phyloP scores from a whole-genome alignment of 352 stramenopile genomes.

The Labyrinthula sp. region DNA sequence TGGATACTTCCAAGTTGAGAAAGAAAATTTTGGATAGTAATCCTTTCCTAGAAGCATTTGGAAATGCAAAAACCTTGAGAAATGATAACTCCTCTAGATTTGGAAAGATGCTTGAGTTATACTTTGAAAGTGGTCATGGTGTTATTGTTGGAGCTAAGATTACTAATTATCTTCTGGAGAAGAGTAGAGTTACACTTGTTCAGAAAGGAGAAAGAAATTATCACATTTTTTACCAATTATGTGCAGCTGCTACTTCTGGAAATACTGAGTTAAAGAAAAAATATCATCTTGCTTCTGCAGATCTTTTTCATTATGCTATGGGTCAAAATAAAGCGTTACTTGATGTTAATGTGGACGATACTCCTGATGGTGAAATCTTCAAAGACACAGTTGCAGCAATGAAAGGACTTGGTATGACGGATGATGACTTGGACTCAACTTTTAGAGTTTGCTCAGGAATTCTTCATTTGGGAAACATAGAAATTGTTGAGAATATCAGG shows the following conservation, averaged over 20 bases:
- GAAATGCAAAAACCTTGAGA: conserved; percentile 59
- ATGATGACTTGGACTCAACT: conserved; percentile 49
- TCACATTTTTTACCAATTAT: conserved; percentile 78
- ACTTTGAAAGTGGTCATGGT: conserved; percentile 42
- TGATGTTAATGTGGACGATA: conserved; percentile 37
- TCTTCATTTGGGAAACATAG: conserved; percentile 55
- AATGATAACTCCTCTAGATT: conserved; percentile 57
- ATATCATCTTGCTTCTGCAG: too few species aligned
- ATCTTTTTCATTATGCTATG: conserved; percentile 46
- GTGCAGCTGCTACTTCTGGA: conserved; percentile 37
- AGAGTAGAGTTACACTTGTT: conserved; percentile 71
- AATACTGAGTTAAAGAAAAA: conserved; percentile 8
- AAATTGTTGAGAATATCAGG: conserved; percentile 42
- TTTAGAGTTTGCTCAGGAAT: conserved; percentile 54
- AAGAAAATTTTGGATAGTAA: conserved; percentile 63
- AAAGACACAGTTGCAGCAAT: conserved; percentile 47
- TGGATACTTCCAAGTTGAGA: not conserved
- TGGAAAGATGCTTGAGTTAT: conserved; percentile 51
- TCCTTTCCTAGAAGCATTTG: conserved; percentile 71
- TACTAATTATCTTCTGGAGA: conserved; percentile 68
- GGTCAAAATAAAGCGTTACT: too few species aligned
- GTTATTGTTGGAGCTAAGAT: conserved; percentile 43
- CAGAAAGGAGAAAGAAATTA: conserved; percentile 65
- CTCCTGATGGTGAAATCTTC: conserved; percentile 46
- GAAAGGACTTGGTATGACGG: conserved; percentile 49